Conservation (phyloP, 2,329 filamentous ascomycete species). For the Fonsecaea nubica region DNA sequence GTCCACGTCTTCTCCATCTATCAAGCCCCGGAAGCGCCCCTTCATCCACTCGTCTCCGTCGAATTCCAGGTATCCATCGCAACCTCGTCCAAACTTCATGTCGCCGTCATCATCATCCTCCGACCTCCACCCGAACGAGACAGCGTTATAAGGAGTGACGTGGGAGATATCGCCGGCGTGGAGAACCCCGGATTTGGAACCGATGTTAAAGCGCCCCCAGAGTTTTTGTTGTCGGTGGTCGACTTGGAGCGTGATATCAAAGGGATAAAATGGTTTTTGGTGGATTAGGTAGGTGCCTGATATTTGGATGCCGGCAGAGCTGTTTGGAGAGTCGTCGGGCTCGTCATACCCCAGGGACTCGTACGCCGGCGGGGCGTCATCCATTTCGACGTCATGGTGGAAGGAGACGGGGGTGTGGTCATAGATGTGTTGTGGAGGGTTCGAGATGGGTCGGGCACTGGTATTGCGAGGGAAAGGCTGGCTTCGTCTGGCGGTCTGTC, state of each 20-base stretch:
- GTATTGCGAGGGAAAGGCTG: slow-evolving; percentile 10
- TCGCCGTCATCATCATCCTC: slow-evolving; percentile 21
- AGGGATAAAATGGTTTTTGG: neutral
- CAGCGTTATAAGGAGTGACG: neutral
- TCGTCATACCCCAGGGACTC: slow-evolving; percentile 24
- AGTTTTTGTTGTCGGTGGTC: slow-evolving; percentile 19
- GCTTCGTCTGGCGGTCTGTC: slow-evolving; percentile 25
- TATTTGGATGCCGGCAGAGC: slow-evolving; percentile 13
- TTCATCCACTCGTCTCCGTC: slow-evolving; percentile 24
- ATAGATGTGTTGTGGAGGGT: slow-evolving; percentile 3
- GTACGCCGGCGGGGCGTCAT: slow-evolving; percentile 25
- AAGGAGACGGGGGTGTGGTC: slow-evolving; percentile 18
- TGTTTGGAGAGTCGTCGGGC: neutral
- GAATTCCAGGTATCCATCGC: slow-evolving; percentile 32
- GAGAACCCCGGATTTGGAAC: slow-evolving; percentile 23
- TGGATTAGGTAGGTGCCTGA: slow-evolving; percentile 32
- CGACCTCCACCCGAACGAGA: slow-evolving; percentile 31
- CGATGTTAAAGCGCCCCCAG: slow-evolving; percentile 29
- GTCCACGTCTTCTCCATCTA: slow-evolving; percentile 24
- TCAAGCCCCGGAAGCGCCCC: slow-evolving; percentile 27
- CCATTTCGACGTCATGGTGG: slow-evolving; percentile 27
- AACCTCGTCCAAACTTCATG: slow-evolving; percentile 30
- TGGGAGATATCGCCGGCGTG: slow-evolving; percentile 19
- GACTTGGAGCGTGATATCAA: slow-evolving; percentile 13
- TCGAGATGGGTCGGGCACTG: slow-evolving; percentile 5